Evolutionary conservation across 2,329 filamentous ascomycete genomes (phyloP), one percentile per base, ranked within the genome.

Genomic region (Delphinella strobiligena): DNA sequence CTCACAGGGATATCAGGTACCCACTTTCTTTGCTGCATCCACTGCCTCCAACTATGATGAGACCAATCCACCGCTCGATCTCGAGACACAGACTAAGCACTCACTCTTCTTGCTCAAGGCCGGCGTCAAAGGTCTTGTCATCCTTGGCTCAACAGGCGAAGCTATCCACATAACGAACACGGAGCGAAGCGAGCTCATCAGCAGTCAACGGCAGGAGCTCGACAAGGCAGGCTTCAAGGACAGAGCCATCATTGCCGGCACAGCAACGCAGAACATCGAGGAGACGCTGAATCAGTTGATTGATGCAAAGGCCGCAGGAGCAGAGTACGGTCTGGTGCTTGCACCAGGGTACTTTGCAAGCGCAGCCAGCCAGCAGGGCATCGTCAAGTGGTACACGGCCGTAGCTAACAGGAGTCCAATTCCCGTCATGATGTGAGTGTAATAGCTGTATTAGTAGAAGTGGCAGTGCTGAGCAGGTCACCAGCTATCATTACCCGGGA

Each of bases 341-440:
- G 72, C 73, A 31, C 77, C 76, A 0, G 75, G 75, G 1, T 82
- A 81, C 54, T 82, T 81, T 55, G 75, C 74, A 2, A 60, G 65
- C 0, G 69, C 68, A 2, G 72, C 67, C 18, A 71, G 61, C 33
- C 75, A 80, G 55, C 67, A 72, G 36, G 73, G 73, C 3, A 64
- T 82, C 15, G 61, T 67, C 44, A 66, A 70, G 51, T 81, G 76
- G 75, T 81, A 71, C 50, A 69, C 61, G 19, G 58, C 68, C 27
- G 68, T 80, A n/a, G 78, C 75, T 4, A 71, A 79, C 49, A 61
- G 64, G 49, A 75, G 71, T 45, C 68, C 67, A 2, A 63, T 81
- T 17, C 75, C 75, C 0, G 67, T 81, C 31, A 54, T 81, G 49
- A 69, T 80, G 69, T 75, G 51, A 55, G 69, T 32, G 8, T 32